Base-by-base conservation (phyloP, 2,329 filamentous ascomycete species). In the Penicillium oxalicum region DNA sequence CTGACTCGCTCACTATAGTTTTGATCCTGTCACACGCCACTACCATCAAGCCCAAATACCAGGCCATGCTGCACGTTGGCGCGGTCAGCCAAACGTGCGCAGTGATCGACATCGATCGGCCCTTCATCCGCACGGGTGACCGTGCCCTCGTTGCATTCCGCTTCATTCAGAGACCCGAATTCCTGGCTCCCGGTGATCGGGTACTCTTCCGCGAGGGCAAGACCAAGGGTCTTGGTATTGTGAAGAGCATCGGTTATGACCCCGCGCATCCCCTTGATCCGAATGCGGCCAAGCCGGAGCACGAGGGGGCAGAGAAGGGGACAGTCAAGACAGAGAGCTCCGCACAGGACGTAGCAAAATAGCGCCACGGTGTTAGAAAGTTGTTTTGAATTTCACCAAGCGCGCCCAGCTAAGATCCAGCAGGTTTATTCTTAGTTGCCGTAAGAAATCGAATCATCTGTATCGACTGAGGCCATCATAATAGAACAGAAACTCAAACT, bases 41-140 rank as follows among this genome's bases (percentile, higher is more conserved):
- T 0, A 98, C 93, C 38, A 98, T 98, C 69, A 93, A 95, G 70
- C 89, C 84, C 0, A 91, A 90, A 61, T 98, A 98, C 58, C 93
- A 98, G 73, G 93, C 93, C 0, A 98, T 97, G 91, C 78, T 98
- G 24, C 93, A 98, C 61, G 91, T 98, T 4, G 93, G 93, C 0
- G 88, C 93, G 0, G 87, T 98, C 38, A 89, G 87, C 36, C 93
- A 98, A 72, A 98, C 93, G 0, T 98, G 93, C 64, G 84, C 90
- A 9, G 96, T 98, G 64, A 95, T 98, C 62, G 93, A 96, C 63
- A 93, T 98, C 57, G 93, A 98, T 66, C 84, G 91, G n/a, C 87
- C 87, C 26, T 93, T 91, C 61, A 96, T 98, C 56, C 83, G 93
- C 6, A 96, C 91, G 0, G 93, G 93, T 8, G 93, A 97, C 67